These are phyloP conservation scores for Lachnellula hyalina DNA, from an alignment of 2,329 filamentous ascomycete species.

Conservation along the genomic window DNA sequence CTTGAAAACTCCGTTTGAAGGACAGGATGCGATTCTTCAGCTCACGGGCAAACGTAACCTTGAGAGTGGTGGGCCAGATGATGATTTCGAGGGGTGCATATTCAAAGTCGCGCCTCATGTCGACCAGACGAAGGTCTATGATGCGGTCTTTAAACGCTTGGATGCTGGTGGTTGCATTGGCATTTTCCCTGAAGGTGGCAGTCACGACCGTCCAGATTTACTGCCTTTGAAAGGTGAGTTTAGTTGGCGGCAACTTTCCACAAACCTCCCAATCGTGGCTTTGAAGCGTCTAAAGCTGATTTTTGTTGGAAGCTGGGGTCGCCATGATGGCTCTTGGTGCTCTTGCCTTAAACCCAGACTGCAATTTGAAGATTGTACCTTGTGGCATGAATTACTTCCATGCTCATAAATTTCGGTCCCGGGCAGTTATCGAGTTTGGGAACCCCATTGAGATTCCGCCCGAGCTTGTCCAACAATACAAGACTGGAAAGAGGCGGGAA, in stretches of 20 bases:
- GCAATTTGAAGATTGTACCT: conserved; percentile 68
- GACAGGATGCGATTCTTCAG: no score
- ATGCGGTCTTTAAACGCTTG: conserved; percentile 81
- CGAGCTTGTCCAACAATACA: conserved; percentile 80
- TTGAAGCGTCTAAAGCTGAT: no score
- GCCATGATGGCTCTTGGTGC: conserved; percentile 93
- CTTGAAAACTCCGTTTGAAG: no score
- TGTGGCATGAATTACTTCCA: conserved; percentile 99
- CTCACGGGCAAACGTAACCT: no score
- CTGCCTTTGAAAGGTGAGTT: conserved; percentile 60
- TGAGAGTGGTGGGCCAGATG: no score
- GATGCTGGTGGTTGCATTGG: conserved; percentile 82
- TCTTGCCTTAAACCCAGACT: conserved; percentile 76
- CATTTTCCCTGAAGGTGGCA: conserved; percentile 95
- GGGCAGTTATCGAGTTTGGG: conserved; percentile 92
- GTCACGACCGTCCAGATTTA: conserved; percentile 87
- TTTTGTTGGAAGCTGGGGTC: conserved; percentile 48
- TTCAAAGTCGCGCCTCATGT: conserved; percentile 90
- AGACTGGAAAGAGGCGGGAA: conserved; percentile 58
- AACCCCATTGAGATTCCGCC: conserved; percentile 76
- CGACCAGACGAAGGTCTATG: conserved; percentile 88
- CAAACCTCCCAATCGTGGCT: no score
- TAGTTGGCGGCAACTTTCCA: no score
- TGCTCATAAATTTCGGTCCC: conserved; percentile 92
- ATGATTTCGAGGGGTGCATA: no score